Conservation (phyloP, 305 asterid species). For the Coffea humblotiana region DNA sequence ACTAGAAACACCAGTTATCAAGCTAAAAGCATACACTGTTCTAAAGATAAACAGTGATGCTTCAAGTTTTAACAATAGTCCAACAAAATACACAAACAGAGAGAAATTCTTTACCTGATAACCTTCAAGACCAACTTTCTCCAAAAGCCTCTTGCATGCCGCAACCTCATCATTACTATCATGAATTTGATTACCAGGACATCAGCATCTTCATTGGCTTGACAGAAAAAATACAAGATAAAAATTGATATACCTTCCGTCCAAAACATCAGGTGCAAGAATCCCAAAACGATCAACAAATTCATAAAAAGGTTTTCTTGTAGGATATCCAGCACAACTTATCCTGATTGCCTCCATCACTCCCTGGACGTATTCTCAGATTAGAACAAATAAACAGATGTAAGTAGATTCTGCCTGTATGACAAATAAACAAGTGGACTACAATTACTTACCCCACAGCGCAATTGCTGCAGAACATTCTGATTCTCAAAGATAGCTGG, state of each 20-base stretch:
- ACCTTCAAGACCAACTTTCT: constrained; percentile 91
- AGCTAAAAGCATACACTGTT: neutral
- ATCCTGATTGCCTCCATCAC: constrained; percentile 99
- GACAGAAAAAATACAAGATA: constrained; percentile 6
- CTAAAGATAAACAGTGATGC: neutral
- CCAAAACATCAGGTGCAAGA: constrained; percentile 87
- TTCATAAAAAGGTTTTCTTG: constrained; percentile 83
- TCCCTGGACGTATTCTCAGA: constrained; percentile 55
- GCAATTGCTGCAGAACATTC: constrained; percentile 93
- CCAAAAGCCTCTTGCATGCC: constrained; percentile 90
- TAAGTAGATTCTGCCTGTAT: constrained; percentile 19
- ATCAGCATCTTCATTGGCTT: constrained; percentile 10
- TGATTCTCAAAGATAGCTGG: constrained; percentile 96
- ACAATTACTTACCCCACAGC: constrained; percentile 78
- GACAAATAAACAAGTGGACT: constrained; percentile 16
- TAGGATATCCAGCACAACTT: constrained; percentile 98
- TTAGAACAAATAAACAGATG: constrained; percentile 15
- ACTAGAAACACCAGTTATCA: constrained; percentile 1
- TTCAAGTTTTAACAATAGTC: neutral
- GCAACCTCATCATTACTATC: constrained; percentile 84
- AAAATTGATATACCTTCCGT: constrained; percentile 61
- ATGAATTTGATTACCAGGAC: constrained; percentile 29
- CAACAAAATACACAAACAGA: neutral
- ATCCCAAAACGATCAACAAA: constrained; percentile 91
- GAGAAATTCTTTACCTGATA: constrained; percentile 62